Evolutionary conservation across 2,329 filamentous ascomycete species (phyloP).

Genomic region (Cladosporium cucumerinum): DNA sequence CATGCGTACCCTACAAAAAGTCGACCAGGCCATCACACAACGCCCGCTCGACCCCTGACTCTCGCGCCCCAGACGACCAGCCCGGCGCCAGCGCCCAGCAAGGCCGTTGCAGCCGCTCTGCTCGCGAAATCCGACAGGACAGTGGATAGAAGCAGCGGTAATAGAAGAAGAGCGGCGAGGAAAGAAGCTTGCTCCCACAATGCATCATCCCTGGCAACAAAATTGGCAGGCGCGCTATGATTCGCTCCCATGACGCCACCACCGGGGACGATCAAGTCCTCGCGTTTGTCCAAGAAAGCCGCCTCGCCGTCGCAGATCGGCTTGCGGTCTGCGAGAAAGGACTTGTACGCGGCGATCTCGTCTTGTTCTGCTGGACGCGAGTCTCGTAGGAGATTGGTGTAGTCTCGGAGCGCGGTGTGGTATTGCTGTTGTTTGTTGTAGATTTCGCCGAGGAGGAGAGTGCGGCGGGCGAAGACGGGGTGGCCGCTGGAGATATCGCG

Average conservation of each 20-base stretch:
- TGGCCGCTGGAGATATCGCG: slow-evolving; percentile 51
- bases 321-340: slow-evolving; percentile 54
- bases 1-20: neutral
- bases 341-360: slow-evolving; percentile 54
- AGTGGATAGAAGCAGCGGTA: slow-evolving; percentile 43
- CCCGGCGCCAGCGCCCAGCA: slow-evolving; percentile 38
- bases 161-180: slow-evolving; percentile 38
- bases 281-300: slow-evolving; percentile 54
- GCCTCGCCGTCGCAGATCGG: slow-evolving; percentile 60
- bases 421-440: slow-evolving; percentile 66
- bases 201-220: neutral
- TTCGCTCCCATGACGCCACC: neutral
- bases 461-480: slow-evolving; percentile 56
- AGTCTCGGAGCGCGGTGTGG: slow-evolving; percentile 60
- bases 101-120: slow-evolving; percentile 38
- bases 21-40: neutral
- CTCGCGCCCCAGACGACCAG: slow-evolving; percentile 25
- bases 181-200: slow-evolving; percentile 22
- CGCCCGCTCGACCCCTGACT: neutral
- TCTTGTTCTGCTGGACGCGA: slow-evolving; percentile 48
- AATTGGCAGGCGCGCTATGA: slow-evolving; percentile 9
- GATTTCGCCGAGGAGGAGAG: slow-evolving; percentile 59
- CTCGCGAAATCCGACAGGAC: slow-evolving; percentile 43
- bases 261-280: slow-evolving; percentile 51
- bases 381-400: slow-evolving; percentile 50